These are phyloP conservation scores for Penicillium digitatum DNA, from an alignment of 2,329 filamentous ascomycete species.

Conservation along the genomic window DNA sequence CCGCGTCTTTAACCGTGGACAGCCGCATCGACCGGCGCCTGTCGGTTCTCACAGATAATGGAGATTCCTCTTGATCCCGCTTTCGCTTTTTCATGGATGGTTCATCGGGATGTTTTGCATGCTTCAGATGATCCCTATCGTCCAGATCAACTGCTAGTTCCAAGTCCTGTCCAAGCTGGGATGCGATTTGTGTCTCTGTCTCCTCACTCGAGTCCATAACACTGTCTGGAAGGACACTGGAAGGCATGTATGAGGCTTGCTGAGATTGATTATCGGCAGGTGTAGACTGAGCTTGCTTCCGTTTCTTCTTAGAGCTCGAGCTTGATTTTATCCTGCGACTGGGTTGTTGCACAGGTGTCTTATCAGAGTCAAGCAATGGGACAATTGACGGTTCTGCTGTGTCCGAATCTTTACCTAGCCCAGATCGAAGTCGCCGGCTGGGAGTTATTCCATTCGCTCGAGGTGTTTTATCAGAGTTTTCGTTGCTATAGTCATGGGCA, in stretches of 20 bases:
- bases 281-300: slow-evolving; percentile 1
- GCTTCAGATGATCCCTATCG: slow-evolving; percentile 8
- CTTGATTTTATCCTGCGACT: slow-evolving; percentile 10
- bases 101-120: slow-evolving; percentile 3
- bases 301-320: slow-evolving; percentile 14
- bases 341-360: not conserved
- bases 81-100: slow-evolving; percentile 35
- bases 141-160: slow-evolving; percentile 36
- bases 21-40: slow-evolving; percentile 32
- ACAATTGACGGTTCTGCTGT: not conserved
- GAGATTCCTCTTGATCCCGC: slow-evolving; percentile 23
- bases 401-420: slow-evolving; percentile 15
- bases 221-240: not conserved
- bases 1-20: slow-evolving; percentile 16
- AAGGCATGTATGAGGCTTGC: not conserved
- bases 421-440: slow-evolving; percentile 26
- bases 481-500: slow-evolving; percentile 7
- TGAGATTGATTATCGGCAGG: not conserved
- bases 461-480: slow-evolving; percentile 4
- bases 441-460: slow-evolving; percentile 14
- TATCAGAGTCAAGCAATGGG: slow-evolving; percentile 4
- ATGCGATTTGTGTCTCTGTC: slow-evolving; percentile 44
- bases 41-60: slow-evolving; percentile 17
- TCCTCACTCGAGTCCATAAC: slow-evolving; percentile 36
- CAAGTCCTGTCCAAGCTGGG: slow-evolving; percentile 45